A percentile compares a stretch with the other conserved stretches of the same genome.
Evolutionary conservation across 306 rosid genomes (phyloP).

Genomic region (Medicago arabica): DNA sequence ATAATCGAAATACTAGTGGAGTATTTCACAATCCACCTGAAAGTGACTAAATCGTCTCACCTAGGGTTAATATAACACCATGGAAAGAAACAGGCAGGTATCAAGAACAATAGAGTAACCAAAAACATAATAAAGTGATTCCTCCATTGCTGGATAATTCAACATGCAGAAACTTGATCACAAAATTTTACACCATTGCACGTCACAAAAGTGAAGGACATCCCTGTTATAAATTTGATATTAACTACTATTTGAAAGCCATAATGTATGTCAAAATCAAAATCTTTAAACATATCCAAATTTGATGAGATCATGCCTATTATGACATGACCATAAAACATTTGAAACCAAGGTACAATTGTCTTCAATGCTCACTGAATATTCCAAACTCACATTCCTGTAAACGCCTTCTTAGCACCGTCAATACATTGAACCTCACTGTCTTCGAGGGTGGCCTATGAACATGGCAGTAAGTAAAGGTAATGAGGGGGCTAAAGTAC

Average conservation of each 20-base stretch:
- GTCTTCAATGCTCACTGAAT: not conserved
- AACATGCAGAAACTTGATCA: not conserved
- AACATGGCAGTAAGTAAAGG: not conserved
- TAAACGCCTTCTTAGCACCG: not conserved
- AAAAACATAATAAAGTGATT: too few relatives aligned
- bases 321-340: not conserved
- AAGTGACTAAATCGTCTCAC: too few relatives aligned
- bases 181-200: too few relatives aligned
- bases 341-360: not conserved
- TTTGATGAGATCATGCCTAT: not conserved
- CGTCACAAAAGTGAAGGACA: too few relatives aligned
- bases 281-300: not conserved
- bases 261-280: not conserved
- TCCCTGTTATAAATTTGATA: too few relatives aligned
- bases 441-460: not conserved
- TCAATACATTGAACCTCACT: slow-evolving; percentile 6
- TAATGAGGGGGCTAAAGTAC: not conserved
- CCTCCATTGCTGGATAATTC: not conserved
- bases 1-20: too few relatives aligned
- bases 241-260: not conserved
- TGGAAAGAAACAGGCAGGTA: too few relatives aligned
- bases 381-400: not conserved
- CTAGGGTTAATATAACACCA: too few relatives aligned
- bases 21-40: too few relatives aligned
- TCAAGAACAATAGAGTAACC: too few relatives aligned